Evolutionary conservation across 2,329 filamentous ascomycete genomes (phyloP), one percentile per base, ranked within the genome.

Genomic region (Hypoxylon sp.): DNA sequence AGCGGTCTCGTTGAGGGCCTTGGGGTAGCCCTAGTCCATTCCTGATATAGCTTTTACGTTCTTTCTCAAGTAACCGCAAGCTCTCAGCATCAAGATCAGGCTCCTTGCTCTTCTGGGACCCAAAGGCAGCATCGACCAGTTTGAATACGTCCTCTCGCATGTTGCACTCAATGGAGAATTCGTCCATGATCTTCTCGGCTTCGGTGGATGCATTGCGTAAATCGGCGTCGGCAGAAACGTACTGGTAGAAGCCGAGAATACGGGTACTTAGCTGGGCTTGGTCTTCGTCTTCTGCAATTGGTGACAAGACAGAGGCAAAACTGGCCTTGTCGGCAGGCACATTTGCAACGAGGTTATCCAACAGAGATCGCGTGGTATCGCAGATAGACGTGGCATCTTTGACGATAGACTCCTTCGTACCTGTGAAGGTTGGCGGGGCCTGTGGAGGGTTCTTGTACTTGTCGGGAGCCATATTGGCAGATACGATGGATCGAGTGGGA

Each of bases 81-180:
- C 88, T 90, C 80, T 96, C 93, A 0, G 87, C 82, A 63, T 93
- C 90, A 34, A 94, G 82, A 41, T 83, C 75, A 46, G 84, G 79
- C 67, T 85, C 82, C 45, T 85, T 82, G 64, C 80, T 78, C 72
- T 87, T 85, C 74, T 88, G 85, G 14, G 86, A 83, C 57, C 86
- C 83, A 73, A 84, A 88, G 36, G 86, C 83, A 25, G 86, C 85
- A 50, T 91, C 85, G 25, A 91, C 87, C 2, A 90, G 82, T 74
- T 84, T 83, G 83, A 92, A 96, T 65, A 94, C 86, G 73, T 96
- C 93, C 80, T 95, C 91, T 58, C 93, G 87, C 92, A 95, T 95
- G 75, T 85, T 87, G 60, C 89, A 87, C 80, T 96, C 93, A 71
- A 95, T 94, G 60, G 84, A 81, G 75, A 93, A 94, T 71, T 94